Conservation (phyloP, 176 grass and related monocot genomes). For the Carex parvula region DNA sequence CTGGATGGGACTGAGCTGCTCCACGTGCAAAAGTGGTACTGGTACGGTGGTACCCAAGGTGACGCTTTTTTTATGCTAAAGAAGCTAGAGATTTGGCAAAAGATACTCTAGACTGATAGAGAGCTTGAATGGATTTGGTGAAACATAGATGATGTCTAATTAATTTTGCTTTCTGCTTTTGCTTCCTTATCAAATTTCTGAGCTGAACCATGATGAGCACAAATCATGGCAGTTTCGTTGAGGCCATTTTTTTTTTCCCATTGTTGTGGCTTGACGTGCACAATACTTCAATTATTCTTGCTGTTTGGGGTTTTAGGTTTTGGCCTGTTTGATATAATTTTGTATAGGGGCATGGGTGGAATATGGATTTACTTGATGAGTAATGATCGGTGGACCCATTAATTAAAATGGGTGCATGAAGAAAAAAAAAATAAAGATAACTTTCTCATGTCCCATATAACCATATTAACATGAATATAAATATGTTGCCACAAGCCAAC, state of each 20-base stretch:
- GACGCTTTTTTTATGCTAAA: not conserved
- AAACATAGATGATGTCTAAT: constrained; percentile 12
- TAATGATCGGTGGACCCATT: not conserved
- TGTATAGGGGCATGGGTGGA: not conserved
- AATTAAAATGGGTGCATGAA: not conserved
- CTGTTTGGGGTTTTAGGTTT: not conserved
- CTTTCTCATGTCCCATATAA: not conserved
- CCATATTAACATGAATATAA: too few relatives aligned
- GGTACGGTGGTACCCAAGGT: not conserved
- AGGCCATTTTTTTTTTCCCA: not conserved
- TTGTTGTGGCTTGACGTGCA: not conserved
- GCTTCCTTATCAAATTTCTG: constrained; percentile 10
- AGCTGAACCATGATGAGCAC: not conserved
- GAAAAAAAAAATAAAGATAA: not conserved
- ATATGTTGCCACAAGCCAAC: not conserved
- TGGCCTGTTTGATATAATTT: not conserved
- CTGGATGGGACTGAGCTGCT: constrained; percentile 6
- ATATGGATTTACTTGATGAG: not conserved
- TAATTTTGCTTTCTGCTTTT: not conserved
- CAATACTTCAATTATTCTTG: not conserved
- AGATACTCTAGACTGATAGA: not conserved
- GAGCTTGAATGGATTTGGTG: constrained; percentile 12
- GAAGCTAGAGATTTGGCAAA: not conserved
- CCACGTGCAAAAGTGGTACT: constrained; percentile 19
- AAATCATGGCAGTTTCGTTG: not conserved